phyloP scores from a whole-genome alignment of 2,329 filamentous ascomycete genomes.

The Teratosphaeria gauchensis region DNA sequence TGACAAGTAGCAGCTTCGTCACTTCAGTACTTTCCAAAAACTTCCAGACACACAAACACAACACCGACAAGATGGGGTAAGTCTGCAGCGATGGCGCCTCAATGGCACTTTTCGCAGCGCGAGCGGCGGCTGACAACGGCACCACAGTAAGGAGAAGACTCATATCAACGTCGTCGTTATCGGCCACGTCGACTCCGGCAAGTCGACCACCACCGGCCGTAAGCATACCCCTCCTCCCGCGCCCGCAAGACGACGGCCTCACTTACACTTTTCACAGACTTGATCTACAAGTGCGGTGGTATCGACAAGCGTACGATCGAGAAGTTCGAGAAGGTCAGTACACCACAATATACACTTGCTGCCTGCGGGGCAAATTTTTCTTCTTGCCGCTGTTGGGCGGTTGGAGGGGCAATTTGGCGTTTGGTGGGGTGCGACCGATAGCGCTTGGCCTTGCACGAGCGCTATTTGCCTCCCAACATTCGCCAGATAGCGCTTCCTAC shows the following conservation, averaged over 20 bases:
- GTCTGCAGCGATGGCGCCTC: neutral
- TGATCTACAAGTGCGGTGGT: conserved; percentile 99
- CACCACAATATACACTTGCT: conserved; percentile 3
- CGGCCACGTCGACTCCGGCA: conserved; percentile 99
- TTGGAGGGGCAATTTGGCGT: conserved; percentile 4
- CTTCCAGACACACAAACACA: neutral
- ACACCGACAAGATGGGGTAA: neutral
- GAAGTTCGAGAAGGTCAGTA: conserved; percentile 98
- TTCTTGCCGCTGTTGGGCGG: conserved; percentile 3
- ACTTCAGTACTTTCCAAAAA: neutral
- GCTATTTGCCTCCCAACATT: neutral
- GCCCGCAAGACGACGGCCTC: conserved; percentile 20
- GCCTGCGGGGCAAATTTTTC: conserved; percentile 4
- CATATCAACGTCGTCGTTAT: conserved; percentile 97
- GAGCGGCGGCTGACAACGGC: neutral
- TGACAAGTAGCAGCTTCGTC: neutral
- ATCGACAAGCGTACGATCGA: conserved; percentile 99
- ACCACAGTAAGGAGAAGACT: conserved; percentile 78
- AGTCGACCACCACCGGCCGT: conserved; percentile 87
- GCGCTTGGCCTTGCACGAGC: neutral
- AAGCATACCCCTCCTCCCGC: conserved; percentile 37
- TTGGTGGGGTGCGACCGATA: conserved; percentile 5
- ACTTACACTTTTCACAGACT: conserved; percentile 57
- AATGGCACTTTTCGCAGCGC: neutral
- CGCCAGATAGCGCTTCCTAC: neutral